phyloP scores from a whole-genome alignment of 805 yeast species.

The Groenewaldozyma tartarivorans region DNA sequence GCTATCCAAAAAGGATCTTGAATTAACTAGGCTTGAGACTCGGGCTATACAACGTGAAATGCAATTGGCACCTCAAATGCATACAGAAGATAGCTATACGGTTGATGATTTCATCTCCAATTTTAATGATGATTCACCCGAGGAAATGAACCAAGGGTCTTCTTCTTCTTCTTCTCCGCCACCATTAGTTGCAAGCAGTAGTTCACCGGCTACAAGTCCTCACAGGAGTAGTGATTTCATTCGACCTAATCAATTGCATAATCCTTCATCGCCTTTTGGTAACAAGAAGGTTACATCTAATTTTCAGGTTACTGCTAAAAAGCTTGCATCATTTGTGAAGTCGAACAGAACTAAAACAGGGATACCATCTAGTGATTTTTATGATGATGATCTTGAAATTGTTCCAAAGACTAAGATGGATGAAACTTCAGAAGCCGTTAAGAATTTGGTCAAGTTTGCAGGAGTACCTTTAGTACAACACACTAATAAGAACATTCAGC shows the following conservation, averaged over 20 bases:
- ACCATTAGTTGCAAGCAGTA: neutral
- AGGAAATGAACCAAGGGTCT: neutral
- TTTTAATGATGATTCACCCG: slow-evolving; percentile 2
- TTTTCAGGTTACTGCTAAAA: slow-evolving; percentile 6
- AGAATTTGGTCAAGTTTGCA: slow-evolving; percentile 11
- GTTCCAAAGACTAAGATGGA: slow-evolving; percentile 13
- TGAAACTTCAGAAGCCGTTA: slow-evolving; percentile 4
- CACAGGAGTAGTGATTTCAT: neutral
- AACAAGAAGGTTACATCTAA: too few relatives aligned
- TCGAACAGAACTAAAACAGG: neutral
- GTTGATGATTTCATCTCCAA: slow-evolving; percentile 12
- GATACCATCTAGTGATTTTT: neutral
- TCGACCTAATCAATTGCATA: neutral
- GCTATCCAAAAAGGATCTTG: slow-evolving; percentile 16
- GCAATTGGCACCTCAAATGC: slow-evolving; percentile 17
- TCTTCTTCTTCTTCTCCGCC: neutral
- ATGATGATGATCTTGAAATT: slow-evolving; percentile 18
- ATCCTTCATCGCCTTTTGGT: too few relatives aligned
- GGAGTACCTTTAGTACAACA: neutral
- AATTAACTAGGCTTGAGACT: slow-evolving; percentile 14
- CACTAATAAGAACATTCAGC: neutral
- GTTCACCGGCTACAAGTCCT: slow-evolving; percentile 11
- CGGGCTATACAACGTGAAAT: slow-evolving; percentile 16
- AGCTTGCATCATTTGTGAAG: slow-evolving; percentile 12
- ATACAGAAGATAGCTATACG: slow-evolving; percentile 11